Percentiles rank a stretch among this genome's conserved stretches.
Conservation (phyloP, 805 yeast species). For the Candida andamanensis region DNA sequence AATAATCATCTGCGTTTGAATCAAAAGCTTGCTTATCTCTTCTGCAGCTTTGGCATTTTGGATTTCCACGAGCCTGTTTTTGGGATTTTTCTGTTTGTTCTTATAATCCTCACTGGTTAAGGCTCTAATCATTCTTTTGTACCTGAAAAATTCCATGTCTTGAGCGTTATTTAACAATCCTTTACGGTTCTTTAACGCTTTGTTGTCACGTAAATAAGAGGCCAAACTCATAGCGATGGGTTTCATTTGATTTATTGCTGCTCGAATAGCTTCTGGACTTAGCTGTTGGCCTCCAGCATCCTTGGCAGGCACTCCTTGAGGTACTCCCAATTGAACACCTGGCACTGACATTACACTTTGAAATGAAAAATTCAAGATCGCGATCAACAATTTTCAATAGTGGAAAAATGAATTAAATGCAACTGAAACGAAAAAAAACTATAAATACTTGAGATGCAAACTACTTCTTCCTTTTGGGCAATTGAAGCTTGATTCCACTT, state of each 20-base stretch:
- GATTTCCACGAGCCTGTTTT: slow-evolving; percentile 39
- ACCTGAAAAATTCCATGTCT: slow-evolving; percentile 81
- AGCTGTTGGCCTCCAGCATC: slow-evolving; percentile 1
- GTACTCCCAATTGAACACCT: slow-evolving; percentile 12
- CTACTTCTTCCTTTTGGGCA: slow-evolving; percentile 4
- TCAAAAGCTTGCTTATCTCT: slow-evolving; percentile 58
- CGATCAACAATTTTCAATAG: too few relatives aligned
- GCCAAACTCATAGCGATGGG: slow-evolving; percentile 70
- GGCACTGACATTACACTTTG: slow-evolving; percentile 10
- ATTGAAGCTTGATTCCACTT: slow-evolving; percentile 4
- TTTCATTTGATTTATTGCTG: slow-evolving; percentile 15
- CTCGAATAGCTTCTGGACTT: slow-evolving; percentile 9
- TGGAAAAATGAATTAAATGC: neutral
- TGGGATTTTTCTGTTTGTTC: slow-evolving; percentile 43
- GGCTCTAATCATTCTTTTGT: slow-evolving; percentile 78
- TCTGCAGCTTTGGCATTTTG: slow-evolving; percentile 51
- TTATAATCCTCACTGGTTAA: slow-evolving; percentile 68
- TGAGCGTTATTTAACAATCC: slow-evolving; percentile 67
- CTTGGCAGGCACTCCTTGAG: slow-evolving; percentile 6
- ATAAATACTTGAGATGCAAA: neutral
- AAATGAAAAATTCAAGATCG: too few relatives aligned
- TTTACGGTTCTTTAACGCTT: slow-evolving; percentile 69
- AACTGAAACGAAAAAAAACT: neutral
- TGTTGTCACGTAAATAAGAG: slow-evolving; percentile 59
- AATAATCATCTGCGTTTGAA: slow-evolving; percentile 66